Conservation (phyloP, 2,329 filamentous ascomycete species). For the Leptosphaerulina australis region DNA sequence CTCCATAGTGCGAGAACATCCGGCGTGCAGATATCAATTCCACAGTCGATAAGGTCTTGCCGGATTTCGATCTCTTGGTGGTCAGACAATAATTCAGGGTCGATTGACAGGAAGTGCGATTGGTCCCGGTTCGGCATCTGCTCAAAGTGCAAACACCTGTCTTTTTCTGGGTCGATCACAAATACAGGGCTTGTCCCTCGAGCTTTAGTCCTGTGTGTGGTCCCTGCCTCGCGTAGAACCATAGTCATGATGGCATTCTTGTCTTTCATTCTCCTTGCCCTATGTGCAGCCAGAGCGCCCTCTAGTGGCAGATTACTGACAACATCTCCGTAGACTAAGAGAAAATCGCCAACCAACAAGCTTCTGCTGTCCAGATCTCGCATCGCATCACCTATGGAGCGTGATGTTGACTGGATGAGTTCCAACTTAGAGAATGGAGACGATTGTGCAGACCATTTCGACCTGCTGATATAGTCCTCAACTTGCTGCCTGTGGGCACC, state of each 20-base stretch:
- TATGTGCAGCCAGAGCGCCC: slow-evolving; percentile 75
- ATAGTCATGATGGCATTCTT: slow-evolving; percentile 99
- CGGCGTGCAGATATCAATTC: slow-evolving; percentile 96
- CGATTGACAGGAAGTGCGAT: slow-evolving; percentile 72
- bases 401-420: slow-evolving; percentile 84
- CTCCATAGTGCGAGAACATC: slow-evolving; percentile 95
- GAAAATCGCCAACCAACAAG: slow-evolving; percentile 86
- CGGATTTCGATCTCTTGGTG: slow-evolving; percentile 80
- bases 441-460: slow-evolving; percentile 74
- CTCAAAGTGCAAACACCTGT: slow-evolving; percentile 91
- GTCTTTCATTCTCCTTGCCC: slow-evolving; percentile 78
- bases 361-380: slow-evolving; percentile 88
- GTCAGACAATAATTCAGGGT: slow-evolving; percentile 76
- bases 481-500: slow-evolving; percentile 85
- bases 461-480: slow-evolving; percentile 81
- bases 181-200: slow-evolving; percentile 81
- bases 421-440: slow-evolving; percentile 82
- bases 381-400: slow-evolving; percentile 91
- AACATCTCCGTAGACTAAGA: slow-evolving; percentile 90
- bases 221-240: slow-evolving; percentile 79
- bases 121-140: slow-evolving; percentile 76
- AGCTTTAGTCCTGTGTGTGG: slow-evolving; percentile 76
- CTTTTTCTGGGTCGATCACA: slow-evolving; percentile 78
- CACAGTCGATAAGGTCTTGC: slow-evolving; percentile 87
- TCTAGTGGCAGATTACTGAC: slow-evolving; percentile 90